Evolutionary conservation across 2,329 filamentous ascomycete species (phyloP).

Genomic region (Penicillium sp.): DNA sequence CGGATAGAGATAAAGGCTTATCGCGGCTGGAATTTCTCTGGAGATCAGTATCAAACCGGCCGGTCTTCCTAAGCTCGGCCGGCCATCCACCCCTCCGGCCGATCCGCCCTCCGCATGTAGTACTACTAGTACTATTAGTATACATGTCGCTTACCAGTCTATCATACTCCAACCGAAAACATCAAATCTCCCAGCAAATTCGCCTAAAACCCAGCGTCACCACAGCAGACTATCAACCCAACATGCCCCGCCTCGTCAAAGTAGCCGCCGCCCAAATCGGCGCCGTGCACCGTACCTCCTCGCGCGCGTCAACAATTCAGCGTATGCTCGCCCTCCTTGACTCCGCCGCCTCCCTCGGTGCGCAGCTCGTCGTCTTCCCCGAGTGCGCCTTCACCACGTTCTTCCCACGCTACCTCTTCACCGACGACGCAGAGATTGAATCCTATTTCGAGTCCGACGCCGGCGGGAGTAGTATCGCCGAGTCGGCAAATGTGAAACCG

Average conservation of each 20-base stretch:
- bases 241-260: background rate
- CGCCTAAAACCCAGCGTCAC: no score
- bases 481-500: background rate
- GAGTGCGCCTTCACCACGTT: slow-evolving; percentile 1
- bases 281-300: background rate
- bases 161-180: no score
- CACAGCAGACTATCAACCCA: no score
- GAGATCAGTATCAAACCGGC: no score
- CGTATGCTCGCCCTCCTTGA: background rate
- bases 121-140: no score
- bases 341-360: background rate
- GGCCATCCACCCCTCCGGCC: no score
- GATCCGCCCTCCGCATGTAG: no score
- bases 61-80: no score
- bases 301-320: background rate
- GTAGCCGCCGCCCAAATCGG: background rate
- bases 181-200: no score
- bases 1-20: no score
- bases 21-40: no score
- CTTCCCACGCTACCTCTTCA: slow-evolving; percentile 1
- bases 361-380: background rate
- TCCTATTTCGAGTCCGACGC: slow-evolving; percentile 1
- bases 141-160: no score
- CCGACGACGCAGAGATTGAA: background rate
- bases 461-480: background rate